Percentiles rank a stretch among this genome's conserved stretches.
Conservation (phyloP, 169 alveolate species). For the Eimeria necatrix region DNA sequence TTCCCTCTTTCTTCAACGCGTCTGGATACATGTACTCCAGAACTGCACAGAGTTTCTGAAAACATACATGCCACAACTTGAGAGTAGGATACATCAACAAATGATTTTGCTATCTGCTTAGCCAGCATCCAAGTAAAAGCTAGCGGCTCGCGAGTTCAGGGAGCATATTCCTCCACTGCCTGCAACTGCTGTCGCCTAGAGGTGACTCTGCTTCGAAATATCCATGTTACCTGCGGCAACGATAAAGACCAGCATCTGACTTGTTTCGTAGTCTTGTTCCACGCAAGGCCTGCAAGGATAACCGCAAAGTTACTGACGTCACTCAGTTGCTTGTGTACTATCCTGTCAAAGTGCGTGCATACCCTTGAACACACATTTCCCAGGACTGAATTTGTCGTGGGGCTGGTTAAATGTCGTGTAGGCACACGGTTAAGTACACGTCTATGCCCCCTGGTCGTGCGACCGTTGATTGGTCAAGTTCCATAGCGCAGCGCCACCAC, state of each 20-base stretch:
- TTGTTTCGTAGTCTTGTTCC: conserved; percentile 89
- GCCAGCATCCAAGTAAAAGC: too few species aligned
- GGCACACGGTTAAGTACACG: too few species aligned
- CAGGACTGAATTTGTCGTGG: too few species aligned
- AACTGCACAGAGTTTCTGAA: conserved; percentile 66
- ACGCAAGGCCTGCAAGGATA: conserved; percentile 85
- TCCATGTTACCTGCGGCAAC: conserved; percentile 84
- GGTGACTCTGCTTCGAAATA: neutral
- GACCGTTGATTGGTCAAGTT: too few species aligned
- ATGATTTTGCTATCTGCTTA: too few species aligned
- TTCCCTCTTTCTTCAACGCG: conserved; percentile 59
- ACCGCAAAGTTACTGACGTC: neutral
- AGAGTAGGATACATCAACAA: neutral
- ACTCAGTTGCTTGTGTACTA: too few species aligned
- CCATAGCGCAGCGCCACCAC: too few species aligned
- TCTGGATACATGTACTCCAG: conserved; percentile 63
- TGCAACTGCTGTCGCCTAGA: neutral
- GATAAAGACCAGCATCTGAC: conserved; percentile 89
- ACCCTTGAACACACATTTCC: too few species aligned
- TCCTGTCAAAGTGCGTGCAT: too few species aligned
- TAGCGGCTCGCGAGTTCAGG: neutral
- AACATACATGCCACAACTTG: neutral
- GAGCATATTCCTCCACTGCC: neutral
- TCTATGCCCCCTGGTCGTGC: too few species aligned
- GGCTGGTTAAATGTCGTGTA: too few species aligned